Evolutionary conservation across 345 rosid species (phyloP), one percentile per base, ranked within the genome.

Genomic region (Heritiera littoralis): DNA sequence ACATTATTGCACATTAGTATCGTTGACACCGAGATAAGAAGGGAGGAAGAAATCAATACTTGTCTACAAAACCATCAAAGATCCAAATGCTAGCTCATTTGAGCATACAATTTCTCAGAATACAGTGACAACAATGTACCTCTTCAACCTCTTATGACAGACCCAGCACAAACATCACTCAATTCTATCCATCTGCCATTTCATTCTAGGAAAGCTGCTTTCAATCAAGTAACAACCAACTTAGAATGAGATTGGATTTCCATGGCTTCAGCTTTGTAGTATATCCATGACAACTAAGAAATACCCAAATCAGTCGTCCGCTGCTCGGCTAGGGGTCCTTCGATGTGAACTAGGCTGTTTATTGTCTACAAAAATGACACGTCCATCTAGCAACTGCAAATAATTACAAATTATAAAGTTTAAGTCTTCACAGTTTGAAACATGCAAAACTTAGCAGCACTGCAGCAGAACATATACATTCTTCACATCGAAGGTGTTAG

Each of bases 301-400:
- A 14, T 7, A 46, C 23, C 58, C 15, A 61, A 45, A 58, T 86
- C 82, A 83, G n/a, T 79, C 61, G 10, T 83, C 80, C 45, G 66
- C 82, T 32, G 68, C 73, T 48, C 63, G 41, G 38, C 86, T 61
- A 10, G 69, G 77, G 63, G 18, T 13, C 17, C 18, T 63, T 74
- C 59, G 20, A 20, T 0, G 11, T 17, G 75, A 45, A 40, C 7
- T 9, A 0, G 77, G 75, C 78, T 78, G 68, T 2, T 61, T 40
- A 3, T 49, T 69, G 75, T 91, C 91, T 4, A 91, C 88, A 45
- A 82, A 87, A 59, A 91, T 51, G 1, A 82, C 86, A 48, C 92
- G 88, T 46, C 97, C 94, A 28, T 90, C 88, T 43, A 90, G 83
- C 80, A 87, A 38, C 97, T 92, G 89, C 83, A 79, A 85, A 81